Evolutionary conservation across 805 yeast genomes (phyloP).

Genomic region (Pichia nakasei): DNA sequence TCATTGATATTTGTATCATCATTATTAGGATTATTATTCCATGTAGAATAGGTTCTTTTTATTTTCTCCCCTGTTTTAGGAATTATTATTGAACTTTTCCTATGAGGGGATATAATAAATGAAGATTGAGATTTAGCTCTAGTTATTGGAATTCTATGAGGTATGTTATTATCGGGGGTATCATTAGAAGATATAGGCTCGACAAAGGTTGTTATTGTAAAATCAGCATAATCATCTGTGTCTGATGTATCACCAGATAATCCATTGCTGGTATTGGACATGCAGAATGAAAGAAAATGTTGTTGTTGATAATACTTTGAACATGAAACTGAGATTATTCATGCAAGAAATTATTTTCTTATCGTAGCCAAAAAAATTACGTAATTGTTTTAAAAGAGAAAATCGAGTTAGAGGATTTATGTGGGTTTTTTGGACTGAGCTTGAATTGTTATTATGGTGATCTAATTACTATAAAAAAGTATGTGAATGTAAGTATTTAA

Average conservation of each 20-base stretch:
- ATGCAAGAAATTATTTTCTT: too few relatives aligned
- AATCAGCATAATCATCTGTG: slow-evolving; percentile 5
- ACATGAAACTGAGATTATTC: too few relatives aligned
- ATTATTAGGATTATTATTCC: slow-evolving; percentile 13
- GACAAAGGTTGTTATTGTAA: slow-evolving; percentile 1
- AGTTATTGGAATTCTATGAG: not conserved
- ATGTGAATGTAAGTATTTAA: too few relatives aligned
- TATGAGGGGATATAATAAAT: slow-evolving; percentile 10
- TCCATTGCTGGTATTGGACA: not conserved
- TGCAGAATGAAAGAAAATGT: too few relatives aligned
- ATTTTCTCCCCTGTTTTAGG: slow-evolving; percentile 36
- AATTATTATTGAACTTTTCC: slow-evolving; percentile 33
- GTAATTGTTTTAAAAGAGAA: too few relatives aligned
- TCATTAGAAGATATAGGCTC: not conserved
- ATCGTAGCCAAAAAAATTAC: too few relatives aligned
- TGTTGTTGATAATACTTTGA: not conserved
- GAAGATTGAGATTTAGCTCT: slow-evolving; percentile 14
- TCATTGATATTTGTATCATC: not conserved
- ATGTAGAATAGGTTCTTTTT: slow-evolving; percentile 22
- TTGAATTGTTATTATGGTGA: too few relatives aligned
- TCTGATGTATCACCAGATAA: not conserved
- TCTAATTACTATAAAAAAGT: too few relatives aligned
- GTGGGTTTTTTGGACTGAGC: too few relatives aligned
- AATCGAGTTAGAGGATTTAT: too few relatives aligned
- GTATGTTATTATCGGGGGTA: too few relatives aligned